Percentiles rank a stretch among this genome's conserved stretches.
Evolutionary conservation across 1,284 basidiomycete species (phyloP).

Genomic region (Rhodotorula glutinis): DNA sequence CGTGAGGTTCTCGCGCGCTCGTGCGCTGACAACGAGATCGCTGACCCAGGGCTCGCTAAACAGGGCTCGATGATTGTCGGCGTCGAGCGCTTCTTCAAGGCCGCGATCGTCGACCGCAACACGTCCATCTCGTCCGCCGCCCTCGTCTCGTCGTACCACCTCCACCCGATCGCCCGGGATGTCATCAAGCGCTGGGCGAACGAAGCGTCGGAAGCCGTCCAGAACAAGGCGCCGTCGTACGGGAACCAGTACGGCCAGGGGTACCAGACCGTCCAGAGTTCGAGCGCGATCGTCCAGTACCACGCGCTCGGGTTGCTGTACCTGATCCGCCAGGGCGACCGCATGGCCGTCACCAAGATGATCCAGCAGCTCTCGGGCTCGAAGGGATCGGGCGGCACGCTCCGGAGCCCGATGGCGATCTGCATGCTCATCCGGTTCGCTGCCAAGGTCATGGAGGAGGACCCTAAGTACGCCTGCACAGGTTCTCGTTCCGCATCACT

Average conservation of each 20-base stretch:
- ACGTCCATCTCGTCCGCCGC: conserved; percentile 94
- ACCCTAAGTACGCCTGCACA: conserved; percentile 72
- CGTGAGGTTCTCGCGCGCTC: conserved; percentile 57
- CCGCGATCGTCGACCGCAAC: conserved; percentile 96
- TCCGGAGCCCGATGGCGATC: conserved; percentile 96
- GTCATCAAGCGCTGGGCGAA: conserved; percentile 98
- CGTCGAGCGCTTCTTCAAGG: conserved; percentile 98
- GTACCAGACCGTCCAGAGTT: conserved; percentile 76
- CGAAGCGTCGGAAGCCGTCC: conserved; percentile 95
- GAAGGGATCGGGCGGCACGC: conserved; percentile 72
- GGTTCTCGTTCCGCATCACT: no score
- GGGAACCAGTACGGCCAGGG: conserved; percentile 49
- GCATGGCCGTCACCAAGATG: conserved; percentile 99
- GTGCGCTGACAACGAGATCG: no score
- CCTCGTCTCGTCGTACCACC: conserved; percentile 92
- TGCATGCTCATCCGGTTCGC: conserved; percentile 99
- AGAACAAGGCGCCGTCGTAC: conserved; percentile 68
- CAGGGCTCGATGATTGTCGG: conserved; percentile 97
- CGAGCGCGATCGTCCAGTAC: conserved; percentile 93
- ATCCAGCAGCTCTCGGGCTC: conserved; percentile 76
- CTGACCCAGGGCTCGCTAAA: background rate
- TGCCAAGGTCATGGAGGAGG: conserved; percentile 96
- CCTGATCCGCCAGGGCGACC: conserved; percentile 91
- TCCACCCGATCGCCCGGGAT: conserved; percentile 87
- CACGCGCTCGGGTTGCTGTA: conserved; percentile 93